These are phyloP conservation scores for Noccaea caerulescens DNA, from an alignment of 345 rosid genomes.

Conservation along the genomic window DNA sequence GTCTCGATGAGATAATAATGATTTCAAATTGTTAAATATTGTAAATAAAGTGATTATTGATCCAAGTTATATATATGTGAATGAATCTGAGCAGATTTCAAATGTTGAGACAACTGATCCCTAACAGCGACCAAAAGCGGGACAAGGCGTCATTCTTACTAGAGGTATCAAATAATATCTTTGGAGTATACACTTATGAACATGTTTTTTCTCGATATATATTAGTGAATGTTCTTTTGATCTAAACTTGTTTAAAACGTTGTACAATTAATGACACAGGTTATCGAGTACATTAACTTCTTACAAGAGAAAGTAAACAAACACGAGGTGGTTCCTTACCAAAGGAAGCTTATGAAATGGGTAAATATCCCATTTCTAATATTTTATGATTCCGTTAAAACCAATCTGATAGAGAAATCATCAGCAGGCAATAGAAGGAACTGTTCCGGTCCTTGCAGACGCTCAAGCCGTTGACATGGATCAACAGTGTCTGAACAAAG, in stretches of 20 bases:
- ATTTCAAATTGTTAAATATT: background rate
- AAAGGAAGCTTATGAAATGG: conserved; percentile 59
- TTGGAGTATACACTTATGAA: background rate
- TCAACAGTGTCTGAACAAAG: conserved; percentile 45
- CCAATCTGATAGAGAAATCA: conserved; percentile 50
- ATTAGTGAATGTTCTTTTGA: background rate
- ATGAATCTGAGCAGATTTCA: conserved; percentile 67
- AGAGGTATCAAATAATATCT: conserved; percentile 56
- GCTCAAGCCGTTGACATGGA: conserved; percentile 35
- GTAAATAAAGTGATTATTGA: background rate
- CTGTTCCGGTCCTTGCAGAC: conserved; percentile 33
- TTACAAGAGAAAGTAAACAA: conserved; percentile 76
- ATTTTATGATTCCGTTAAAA: background rate
- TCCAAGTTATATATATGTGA: conserved; percentile 11
- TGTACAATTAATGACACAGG: conserved; percentile 47
- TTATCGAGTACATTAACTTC: conserved; percentile 78
- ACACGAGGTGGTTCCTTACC: conserved; percentile 69
- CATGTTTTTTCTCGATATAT: background rate
- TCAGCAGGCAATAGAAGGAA: conserved; percentile 50
- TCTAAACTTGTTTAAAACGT: background rate
- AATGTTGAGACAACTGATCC: conserved; percentile 73
- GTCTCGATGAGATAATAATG: background rate
- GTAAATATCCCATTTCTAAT: conserved; percentile 43
- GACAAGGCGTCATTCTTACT: conserved; percentile 87
- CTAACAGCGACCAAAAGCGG: conserved; percentile 81